A percentile compares a stretch with the other conserved stretches of the same genome.
Conservation (phyloP, 495 filamentous ascomycete species). For the Aspergillus sclerotiicarbonarius region DNA sequence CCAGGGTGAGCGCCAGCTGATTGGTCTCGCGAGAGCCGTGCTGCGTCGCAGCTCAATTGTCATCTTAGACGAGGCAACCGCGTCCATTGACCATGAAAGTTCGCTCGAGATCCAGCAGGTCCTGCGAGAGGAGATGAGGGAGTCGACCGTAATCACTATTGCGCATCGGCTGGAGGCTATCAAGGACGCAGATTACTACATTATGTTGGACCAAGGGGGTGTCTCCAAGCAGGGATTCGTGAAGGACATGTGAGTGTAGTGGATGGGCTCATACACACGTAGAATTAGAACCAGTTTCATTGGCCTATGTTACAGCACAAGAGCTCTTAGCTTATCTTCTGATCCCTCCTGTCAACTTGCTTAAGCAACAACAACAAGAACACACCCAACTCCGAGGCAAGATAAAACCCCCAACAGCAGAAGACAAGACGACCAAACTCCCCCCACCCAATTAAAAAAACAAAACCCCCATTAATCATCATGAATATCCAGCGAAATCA, state of each 20-base stretch:
- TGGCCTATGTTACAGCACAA: not conserved
- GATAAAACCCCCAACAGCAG: not conserved
- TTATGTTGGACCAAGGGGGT: slow-evolving; percentile 66
- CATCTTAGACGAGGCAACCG: slow-evolving; percentile 81
- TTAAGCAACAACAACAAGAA: not conserved
- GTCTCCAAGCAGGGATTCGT: slow-evolving; percentile 41
- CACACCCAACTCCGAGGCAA: not conserved
- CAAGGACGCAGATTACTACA: slow-evolving; percentile 69
- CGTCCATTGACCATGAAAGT: slow-evolving; percentile 76
- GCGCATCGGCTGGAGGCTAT: slow-evolving; percentile 81
- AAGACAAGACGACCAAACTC: not conserved
- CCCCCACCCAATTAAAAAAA: not conserved
- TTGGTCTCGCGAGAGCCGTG: slow-evolving; percentile 58
- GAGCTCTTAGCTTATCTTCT: not conserved
- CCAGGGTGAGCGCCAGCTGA: slow-evolving; percentile 61
- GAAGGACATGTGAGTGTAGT: slow-evolving; percentile 19
- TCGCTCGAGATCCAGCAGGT: slow-evolving; percentile 75
- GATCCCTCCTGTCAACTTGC: no score
- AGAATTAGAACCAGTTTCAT: no score
- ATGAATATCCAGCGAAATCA: no score
- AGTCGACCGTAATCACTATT: slow-evolving; percentile 84
- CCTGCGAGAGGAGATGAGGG: slow-evolving; percentile 67
- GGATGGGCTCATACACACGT: not conserved
- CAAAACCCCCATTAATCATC: not conserved
- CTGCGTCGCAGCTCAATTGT: slow-evolving; percentile 57